Conservation (phyloP, 1,139 yeast genomes). For the Arxiozyma telluris region DNA sequence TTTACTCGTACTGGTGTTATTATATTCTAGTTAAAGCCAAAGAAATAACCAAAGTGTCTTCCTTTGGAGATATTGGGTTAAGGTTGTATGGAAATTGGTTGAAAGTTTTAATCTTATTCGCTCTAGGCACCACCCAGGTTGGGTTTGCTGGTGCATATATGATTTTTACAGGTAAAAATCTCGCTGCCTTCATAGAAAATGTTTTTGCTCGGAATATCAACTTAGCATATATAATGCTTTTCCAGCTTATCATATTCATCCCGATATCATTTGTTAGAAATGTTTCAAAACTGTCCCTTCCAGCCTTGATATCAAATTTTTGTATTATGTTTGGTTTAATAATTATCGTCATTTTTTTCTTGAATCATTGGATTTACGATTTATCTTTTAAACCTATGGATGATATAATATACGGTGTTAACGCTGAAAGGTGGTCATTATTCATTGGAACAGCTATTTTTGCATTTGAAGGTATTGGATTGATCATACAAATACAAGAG, state of each 20-base stretch:
- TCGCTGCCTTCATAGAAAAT: constrained; percentile 49
- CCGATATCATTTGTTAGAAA: constrained; percentile 67
- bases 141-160: constrained; percentile 76
- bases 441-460: constrained; percentile 76
- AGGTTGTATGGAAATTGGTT: constrained; percentile 53
- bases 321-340: constrained; percentile 57
- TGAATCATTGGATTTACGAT: constrained; percentile 27
- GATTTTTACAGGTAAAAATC: constrained; percentile 62
- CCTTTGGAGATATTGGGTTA: constrained; percentile 69
- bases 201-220: constrained; percentile 35
- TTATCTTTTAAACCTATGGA: constrained; percentile 24
- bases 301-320: constrained; percentile 57
- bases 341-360: constrained; percentile 52
- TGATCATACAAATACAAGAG: constrained; percentile 67
- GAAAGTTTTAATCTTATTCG: constrained; percentile 49
- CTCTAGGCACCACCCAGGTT: constrained; percentile 59
- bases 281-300: constrained; percentile 58
- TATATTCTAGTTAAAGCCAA: constrained; percentile 52
- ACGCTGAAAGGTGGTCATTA: constrained; percentile 58
- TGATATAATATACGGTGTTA: constrained; percentile 38
- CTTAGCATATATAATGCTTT: constrained; percentile 37
- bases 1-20: constrained; percentile 64
- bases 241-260: constrained; percentile 50
- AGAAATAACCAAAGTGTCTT: constrained; percentile 46
- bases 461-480: constrained; percentile 74